Evolutionary conservation across 2,329 filamentous ascomycete species (phyloP).

Genomic region (Exutisphaerella laricina): DNA sequence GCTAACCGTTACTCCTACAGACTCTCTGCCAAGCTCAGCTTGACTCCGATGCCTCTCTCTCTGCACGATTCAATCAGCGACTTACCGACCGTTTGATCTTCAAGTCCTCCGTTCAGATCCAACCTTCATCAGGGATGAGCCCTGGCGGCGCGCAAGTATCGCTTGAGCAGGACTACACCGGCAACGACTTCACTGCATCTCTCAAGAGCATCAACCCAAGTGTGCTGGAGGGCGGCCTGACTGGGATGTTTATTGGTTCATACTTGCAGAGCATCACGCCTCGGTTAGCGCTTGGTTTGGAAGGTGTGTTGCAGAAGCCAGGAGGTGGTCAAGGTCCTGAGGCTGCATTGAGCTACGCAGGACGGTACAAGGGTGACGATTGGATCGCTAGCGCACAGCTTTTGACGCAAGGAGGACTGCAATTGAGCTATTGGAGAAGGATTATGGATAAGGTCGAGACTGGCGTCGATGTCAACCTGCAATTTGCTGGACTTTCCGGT

Average conservation of each 20-base stretch:
- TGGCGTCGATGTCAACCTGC: conserved; percentile 88
- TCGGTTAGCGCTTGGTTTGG: conserved; percentile 77
- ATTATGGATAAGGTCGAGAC: conserved; percentile 94
- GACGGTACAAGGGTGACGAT: conserved; percentile 82
- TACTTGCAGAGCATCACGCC: conserved; percentile 93
- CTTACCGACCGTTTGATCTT: conserved; percentile 75
- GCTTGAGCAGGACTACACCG: conserved; percentile 92
- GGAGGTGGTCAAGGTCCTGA: conserved; percentile 83
- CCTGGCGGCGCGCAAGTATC: conserved; percentile 80
- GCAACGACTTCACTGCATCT: conserved; percentile 86
- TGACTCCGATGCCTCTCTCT: conserved; percentile 85
- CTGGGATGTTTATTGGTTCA: conserved; percentile 91
- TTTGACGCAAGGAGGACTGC: conserved; percentile 79
- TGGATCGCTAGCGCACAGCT: conserved; percentile 92
- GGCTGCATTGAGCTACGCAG: conserved; percentile 82
- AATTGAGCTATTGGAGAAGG: conserved; percentile 88
- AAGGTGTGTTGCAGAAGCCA: conserved; percentile 88
- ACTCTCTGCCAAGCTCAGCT: conserved; percentile 93
- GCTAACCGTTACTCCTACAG: conserved; percentile 43
- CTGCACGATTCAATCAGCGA: conserved; percentile 87
- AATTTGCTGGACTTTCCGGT: conserved; percentile 61
- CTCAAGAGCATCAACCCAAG: conserved; percentile 97
- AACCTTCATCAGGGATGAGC: conserved; percentile 50
- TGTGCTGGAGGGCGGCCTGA: conserved; percentile 81
- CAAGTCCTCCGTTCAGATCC: conserved; percentile 83